These are phyloP conservation scores for Fusarium albosuccineum DNA, from an alignment of 2,329 filamentous ascomycete genomes.

Conservation along the genomic window DNA sequence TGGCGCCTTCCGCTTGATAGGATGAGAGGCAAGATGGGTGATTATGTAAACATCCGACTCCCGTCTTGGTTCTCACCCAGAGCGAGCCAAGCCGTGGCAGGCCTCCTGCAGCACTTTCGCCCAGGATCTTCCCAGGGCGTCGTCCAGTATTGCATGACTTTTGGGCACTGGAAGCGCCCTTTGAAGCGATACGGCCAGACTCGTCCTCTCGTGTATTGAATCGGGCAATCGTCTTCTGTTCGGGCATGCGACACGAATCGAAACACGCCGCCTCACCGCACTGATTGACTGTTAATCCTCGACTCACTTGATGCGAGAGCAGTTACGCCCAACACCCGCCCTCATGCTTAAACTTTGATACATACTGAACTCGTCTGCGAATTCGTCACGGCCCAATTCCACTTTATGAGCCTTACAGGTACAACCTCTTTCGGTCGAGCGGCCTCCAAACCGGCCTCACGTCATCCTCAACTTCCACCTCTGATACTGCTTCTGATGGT, in stretches of 20 bases:
- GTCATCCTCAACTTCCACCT: not conserved
- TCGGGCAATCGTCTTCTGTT: no score
- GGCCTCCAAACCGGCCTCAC: not conserved
- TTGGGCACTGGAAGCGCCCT: conserved; percentile 8
- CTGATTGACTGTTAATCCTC: not conserved
- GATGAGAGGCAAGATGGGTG: not conserved
- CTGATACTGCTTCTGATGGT: not conserved
- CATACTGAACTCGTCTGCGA: not conserved
- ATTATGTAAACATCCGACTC: conserved; percentile 6
- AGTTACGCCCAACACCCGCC: not conserved
- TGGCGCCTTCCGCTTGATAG: conserved; percentile 2
- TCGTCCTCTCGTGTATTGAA: not conserved
- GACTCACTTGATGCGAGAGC: not conserved
- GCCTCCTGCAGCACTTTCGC: conserved; percentile 11
- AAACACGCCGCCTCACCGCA: not conserved
- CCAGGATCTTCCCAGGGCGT: conserved; percentile 10
- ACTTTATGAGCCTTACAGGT: not conserved
- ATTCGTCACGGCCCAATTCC: not conserved
- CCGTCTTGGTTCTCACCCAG: not conserved
- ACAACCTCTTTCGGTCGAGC: not conserved
- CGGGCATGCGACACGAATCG: no score
- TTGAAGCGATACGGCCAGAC: conserved; percentile 4
- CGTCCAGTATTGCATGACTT: conserved; percentile 10
- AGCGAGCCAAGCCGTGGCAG: conserved; percentile 1
- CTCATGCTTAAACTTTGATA: not conserved